Evolutionary conservation across 495 filamentous ascomycete species (phyloP).

Genomic region (Podospora australis): DNA sequence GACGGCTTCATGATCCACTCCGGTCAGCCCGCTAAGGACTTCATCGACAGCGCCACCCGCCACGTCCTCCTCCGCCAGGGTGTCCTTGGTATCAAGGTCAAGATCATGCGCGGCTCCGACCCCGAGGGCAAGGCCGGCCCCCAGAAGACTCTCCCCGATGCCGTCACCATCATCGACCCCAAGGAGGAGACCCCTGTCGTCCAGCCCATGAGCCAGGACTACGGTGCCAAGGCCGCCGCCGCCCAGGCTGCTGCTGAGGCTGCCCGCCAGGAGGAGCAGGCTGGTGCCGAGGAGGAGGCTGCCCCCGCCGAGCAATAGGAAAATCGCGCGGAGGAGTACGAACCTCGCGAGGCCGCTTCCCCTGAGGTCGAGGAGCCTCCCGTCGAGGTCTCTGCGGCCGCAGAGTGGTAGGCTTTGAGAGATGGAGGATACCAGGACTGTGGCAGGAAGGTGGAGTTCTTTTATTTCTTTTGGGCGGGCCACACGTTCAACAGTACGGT

Average conservation of each 20-base stretch:
- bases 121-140: constrained; percentile 98
- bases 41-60: constrained; percentile 95
- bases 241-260: constrained; percentile 62
- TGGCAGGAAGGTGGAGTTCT: constrained; percentile 3
- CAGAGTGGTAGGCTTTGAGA: constrained; percentile 11
- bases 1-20: constrained; percentile 99
- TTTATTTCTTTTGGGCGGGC: constrained; percentile 17
- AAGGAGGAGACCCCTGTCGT: constrained; percentile 96
- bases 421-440: constrained; percentile 4
- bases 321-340: constrained; percentile 3
- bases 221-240: constrained; percentile 91
- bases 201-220: constrained; percentile 93
- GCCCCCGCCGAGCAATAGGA: constrained; percentile 47
- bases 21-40: constrained; percentile 97
- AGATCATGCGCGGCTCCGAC: constrained; percentile 99
- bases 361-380: not conserved
- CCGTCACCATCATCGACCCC: constrained; percentile 98
- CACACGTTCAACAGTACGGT: constrained; percentile 18
- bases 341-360: not conserved
- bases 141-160: constrained; percentile 92
- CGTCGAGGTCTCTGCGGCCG: not conserved
- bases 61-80: constrained; percentile 99
- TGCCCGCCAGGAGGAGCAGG: constrained; percentile 62
- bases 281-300: constrained; percentile 44
- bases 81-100: constrained; percentile 99